Evolutionary conservation across 768 basidiomycete genomes (phyloP), one percentile per base, ranked within the genome.

Genomic region (Pilatotrama ljubarskyi): DNA sequence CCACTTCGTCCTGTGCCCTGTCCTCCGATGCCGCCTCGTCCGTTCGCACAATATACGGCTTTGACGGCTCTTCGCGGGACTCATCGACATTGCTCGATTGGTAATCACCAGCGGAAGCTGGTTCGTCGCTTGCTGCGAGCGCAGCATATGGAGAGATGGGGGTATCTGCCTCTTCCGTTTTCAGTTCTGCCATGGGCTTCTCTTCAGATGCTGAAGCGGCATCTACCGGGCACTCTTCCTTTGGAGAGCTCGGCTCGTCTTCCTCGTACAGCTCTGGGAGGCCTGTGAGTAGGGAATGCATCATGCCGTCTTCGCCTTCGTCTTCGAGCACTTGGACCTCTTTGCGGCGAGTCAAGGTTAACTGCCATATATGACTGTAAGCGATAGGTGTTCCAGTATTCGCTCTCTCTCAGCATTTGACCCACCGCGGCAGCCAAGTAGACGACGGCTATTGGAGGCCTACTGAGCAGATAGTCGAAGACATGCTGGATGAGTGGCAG

Each of bases 401-500:
- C 24, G 43, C 11, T 10, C 46, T 41, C 41, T n/a, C 43, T 17
- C 14, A 35, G 15, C 14, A 25, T 42, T 17, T 26, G 10, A 80
- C 90, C 66, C 70, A 96, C 93, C 40, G 90, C 88, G 35, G 88
- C 84, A 15, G 86, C 86, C 10, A 97, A 82, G 76, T 96, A 98
- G 0, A 96, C 88, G 2, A 85, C 80, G 0, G 81, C 78, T 26
- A 94, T 83, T 10, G 95, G 95, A 24, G 92, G 92, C 36, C 94
- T 81, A 63, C 85, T 84, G 13, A 98, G 75, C 10, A 97, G 74
- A 69, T 87, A 98, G 73, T 98, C 95, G 72, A 96, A 98, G 47
- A 94, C 84, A 63, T 94, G 89, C 70, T 96, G 94, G 25, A 94
- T 90, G 38, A 95, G 85, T 5, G 88, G 82, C n/a, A 96, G 81